Percentiles rank a stretch among this genome's conserved stretches.
These are phyloP conservation scores for Alisma plantagoaquatica DNA, from an alignment of 106 monocot species.

Conservation along the genomic window DNA sequence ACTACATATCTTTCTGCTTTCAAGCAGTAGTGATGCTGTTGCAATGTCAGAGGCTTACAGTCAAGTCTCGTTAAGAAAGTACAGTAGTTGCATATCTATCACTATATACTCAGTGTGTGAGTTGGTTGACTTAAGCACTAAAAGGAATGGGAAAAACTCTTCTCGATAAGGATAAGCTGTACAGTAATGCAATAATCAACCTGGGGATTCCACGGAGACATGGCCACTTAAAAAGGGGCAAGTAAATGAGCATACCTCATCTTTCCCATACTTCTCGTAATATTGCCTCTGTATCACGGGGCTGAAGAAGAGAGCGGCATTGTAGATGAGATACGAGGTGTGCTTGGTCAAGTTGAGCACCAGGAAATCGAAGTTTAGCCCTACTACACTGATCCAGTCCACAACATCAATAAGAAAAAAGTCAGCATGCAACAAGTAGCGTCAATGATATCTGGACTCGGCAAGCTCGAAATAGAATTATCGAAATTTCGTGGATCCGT, in stretches of 20 bases:
- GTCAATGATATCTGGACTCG: too few relatives aligned
- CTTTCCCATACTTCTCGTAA: conserved; percentile 14
- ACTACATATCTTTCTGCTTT: too few relatives aligned
- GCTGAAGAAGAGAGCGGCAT: conserved; percentile 25
- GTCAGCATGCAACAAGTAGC: too few relatives aligned
- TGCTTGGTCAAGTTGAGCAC: conserved; percentile 29
- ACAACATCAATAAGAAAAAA: conserved; percentile 7
- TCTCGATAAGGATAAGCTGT: background rate
- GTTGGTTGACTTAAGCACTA: background rate
- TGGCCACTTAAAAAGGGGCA: background rate
- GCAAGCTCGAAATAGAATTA: too few relatives aligned
- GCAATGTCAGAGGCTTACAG: too few relatives aligned
- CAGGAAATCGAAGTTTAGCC: conserved; percentile 49
- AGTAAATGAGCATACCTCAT: conserved; percentile 5
- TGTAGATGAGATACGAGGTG: conserved; percentile 31
- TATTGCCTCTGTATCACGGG: conserved; percentile 21
- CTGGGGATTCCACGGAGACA: too few relatives aligned
- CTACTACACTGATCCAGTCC: conserved; percentile 73
- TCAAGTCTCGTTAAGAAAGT: background rate
- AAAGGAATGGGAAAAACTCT: background rate
- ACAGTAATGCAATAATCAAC: too few relatives aligned
- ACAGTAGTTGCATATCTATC: background rate
- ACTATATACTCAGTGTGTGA: background rate
- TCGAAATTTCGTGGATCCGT: too few relatives aligned
- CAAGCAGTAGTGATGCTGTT: too few relatives aligned